Percentiles rank a stretch among this genome's conserved stretches.
Evolutionary conservation across 2,329 filamentous ascomycete genomes (phyloP).

Genomic region (Aurifilum marmelostoma): DNA sequence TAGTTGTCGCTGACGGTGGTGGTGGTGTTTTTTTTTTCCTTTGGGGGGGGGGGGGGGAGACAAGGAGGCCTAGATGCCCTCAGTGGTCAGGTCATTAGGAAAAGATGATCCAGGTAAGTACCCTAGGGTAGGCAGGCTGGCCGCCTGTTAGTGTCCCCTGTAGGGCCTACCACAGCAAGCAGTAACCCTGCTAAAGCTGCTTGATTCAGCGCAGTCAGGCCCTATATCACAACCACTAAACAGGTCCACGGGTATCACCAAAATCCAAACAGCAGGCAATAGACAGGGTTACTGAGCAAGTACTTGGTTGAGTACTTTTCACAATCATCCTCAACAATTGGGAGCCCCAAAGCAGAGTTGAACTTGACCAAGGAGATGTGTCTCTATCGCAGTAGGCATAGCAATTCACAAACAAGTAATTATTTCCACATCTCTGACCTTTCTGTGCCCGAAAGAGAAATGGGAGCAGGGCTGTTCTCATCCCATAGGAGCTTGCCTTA

Average conservation of each 20-base stretch:
- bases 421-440: conserved; percentile 16
- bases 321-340: conserved; percentile 6
- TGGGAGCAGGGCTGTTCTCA: background rate
- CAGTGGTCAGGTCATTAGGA: background rate
- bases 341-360: too few relatives aligned
- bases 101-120: background rate
- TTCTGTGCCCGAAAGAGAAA: background rate
- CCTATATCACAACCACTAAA: background rate
- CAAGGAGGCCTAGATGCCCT: background rate
- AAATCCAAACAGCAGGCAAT: too few relatives aligned
- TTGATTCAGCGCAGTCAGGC: background rate
- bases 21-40: background rate
- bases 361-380: conserved; percentile 30
- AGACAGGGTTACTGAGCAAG: too few relatives aligned
- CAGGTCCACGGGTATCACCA: background rate
- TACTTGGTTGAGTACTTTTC: too few relatives aligned
- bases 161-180: background rate
- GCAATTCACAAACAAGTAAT: conserved; percentile 24
- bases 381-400: conserved; percentile 18
- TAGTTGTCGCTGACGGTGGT: background rate
- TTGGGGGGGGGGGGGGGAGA: too few relatives aligned
- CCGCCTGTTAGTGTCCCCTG: too few relatives aligned
- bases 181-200: too few relatives aligned
- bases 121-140: background rate
- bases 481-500: conserved; percentile 2